Evolutionary conservation across 257 asterid species (phyloP), one percentile per base, ranked within the genome.

Genomic region (Salvia rosmarinus): DNA sequence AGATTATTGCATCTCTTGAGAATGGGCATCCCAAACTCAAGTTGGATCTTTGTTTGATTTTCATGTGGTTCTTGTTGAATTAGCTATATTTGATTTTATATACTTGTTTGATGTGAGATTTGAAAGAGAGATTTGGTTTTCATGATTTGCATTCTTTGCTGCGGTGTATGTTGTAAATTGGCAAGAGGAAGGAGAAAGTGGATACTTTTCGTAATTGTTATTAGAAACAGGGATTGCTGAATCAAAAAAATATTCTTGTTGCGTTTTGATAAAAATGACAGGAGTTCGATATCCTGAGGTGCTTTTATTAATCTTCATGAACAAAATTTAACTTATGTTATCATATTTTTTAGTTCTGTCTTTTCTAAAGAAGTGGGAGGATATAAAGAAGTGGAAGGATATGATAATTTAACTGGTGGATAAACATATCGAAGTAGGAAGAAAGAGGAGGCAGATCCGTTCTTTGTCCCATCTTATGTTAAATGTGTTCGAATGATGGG

Each of bases 401-500:
- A 10, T 19, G 20, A 17, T 51, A 19, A 17, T 17, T 50, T 30
- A 47, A 49, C n/a, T 9, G 30, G 32, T 6, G 16, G 30, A 79
- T 91, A 95, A 49, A 83, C 89, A 60, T 81, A 82, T 40, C 88
- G 95, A 51, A 91, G 98, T 47, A 76, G 78, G 65, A 85, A 64
- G 72, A 94, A 91, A 84, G 91, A 86, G 71, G 90, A 86, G 66
- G 99, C 98, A 5, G 96, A 91, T 78, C 78, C 91, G 72, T 94
- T 94, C 81, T 91, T 94, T 62, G 96, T 91, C 79, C 96, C 99
- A 3, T 77, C 88, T 64, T 94, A 94, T 79, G 90, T 88, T 54
- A 94, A 94, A 79, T 94, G 97, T 78, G 96, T 89, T 9, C 86
- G 96, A 51, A 87, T 86, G 96, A 90, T 89, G 96, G 96, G 97